Evolutionary conservation across 129 eudicot genomes (phyloP), one percentile per base, ranked within the genome.

Genomic region (Lactuca saligna): DNA sequence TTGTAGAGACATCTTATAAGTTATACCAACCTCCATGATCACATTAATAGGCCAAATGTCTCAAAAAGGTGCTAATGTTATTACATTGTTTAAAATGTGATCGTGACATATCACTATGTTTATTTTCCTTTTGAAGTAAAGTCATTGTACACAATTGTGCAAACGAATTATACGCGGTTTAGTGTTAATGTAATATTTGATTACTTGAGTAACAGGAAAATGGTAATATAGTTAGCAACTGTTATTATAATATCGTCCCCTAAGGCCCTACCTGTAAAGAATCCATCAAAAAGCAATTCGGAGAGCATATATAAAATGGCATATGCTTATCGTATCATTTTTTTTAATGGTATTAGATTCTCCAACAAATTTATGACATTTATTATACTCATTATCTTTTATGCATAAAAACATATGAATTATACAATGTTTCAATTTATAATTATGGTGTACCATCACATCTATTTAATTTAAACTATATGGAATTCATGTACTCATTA

Each of bases 271-370:
- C 63, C 6, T 35, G 39, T 16, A 54, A 54, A 54, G 37, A 34
- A 37, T 37, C 15, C 29, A 55, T 20, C 42, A 29, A 14, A 37
- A 61, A 17, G 70, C 39, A 33, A 39, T 31, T 8, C 42, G 38
- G 11, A 61, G 20, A 61, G 20, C 70, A 73, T 53, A 38, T 44
- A 34, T 9, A 8, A 46, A 41, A 41, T 37, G 54, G 54, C 7
- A 35, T 62, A 61, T 72, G 44, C 44, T 14, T 13, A 62, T 61
- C 55, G 54, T 61, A 35, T 29, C 69, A 33, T 20, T 50, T 50
- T 25, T 44, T 31, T 31, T 7, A 20, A 42, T 42, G 49, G 49
- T 42, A 42, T 42, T 8, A 42, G 49, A 9, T 42, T 42, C 49
- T 42, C 49, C 49, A 42, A 42, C 49, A 42, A 8, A 42, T 42